Base-by-base conservation (phyloP, 2,329 filamentous ascomycete genomes). In the Phialemoniopsis sp. region DNA sequence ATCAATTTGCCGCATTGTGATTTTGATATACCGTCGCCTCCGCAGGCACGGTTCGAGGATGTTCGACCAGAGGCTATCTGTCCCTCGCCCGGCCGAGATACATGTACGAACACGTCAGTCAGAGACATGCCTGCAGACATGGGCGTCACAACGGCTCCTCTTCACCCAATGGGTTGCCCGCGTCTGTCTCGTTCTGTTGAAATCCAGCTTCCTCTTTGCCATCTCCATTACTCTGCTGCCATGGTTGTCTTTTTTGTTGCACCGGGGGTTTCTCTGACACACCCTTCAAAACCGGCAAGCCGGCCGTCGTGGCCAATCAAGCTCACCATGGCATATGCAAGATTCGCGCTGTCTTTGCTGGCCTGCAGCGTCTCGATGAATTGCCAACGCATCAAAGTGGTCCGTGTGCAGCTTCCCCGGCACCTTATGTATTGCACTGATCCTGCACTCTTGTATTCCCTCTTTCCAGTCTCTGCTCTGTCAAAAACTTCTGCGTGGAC, bases 371-470 rank as follows among this genome's bases (percentile, higher is more conserved):
- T 28, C 17, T 14, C 35, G 37, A 18, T 34, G 37, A 39, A 32
- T 29, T 39, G 37, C 19, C 37, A 37, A 37, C 29, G 36, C 36
- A 37, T 37, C 36, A 37, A 31, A 37, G 35, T 37, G 35, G 35
- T 37, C 35, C 29, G 35, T 37, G 35, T 37, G 35, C 30, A 36
- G 34, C 34, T 18, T 16, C 26, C 18, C 17, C 17, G 15, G 34
- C 34, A 21, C 34, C 16, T n/a, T 36, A 15, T 17, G 14, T 28
- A 16, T 17, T 30, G n/a, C n/a, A n/a, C 15, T 29, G 21, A 15
- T 6, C 21, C 16, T 18, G 12, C 16, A 19, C 33, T 35, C 14
- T 26, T 26, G 29, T 37, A 6, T 28, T 16, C 14, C 29, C n/a
- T 29, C 35, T 37, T 13, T 26, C 8, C 29, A 26, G 21, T 15